phyloP scores from a whole-genome alignment of 371 early-diverging fungal genomes.

The Zychaea mexicana region DNA sequence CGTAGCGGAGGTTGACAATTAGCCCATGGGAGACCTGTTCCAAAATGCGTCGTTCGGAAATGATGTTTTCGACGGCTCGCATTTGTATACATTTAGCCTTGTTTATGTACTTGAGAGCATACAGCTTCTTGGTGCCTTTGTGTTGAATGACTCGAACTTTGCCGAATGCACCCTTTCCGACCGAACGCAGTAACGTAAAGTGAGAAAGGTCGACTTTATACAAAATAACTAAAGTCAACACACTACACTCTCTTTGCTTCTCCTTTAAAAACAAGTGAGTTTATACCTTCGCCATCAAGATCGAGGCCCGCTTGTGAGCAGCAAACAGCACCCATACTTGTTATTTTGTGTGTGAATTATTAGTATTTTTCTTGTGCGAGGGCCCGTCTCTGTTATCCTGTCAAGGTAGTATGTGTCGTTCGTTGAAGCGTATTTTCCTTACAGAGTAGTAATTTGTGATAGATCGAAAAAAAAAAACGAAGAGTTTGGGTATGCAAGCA shows the following conservation, averaged over 20 bases:
- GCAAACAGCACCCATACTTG: slow-evolving; percentile 47
- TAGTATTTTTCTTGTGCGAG: background rate
- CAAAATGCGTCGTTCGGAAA: slow-evolving; percentile 56
- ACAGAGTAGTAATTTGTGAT: background rate
- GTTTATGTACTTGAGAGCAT: slow-evolving; percentile 61
- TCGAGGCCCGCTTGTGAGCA: slow-evolving; percentile 41
- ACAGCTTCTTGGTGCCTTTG: slow-evolving; percentile 57
- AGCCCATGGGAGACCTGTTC: slow-evolving; percentile 48
- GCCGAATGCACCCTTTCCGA: slow-evolving; percentile 76
- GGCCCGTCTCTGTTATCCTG: no score
- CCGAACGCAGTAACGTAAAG: slow-evolving; percentile 63
- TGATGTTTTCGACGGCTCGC: slow-evolving; percentile 56
- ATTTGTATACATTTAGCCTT: slow-evolving; percentile 56
- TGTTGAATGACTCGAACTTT: slow-evolving; percentile 86
- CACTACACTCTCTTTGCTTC: background rate
- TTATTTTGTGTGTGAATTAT: background rate
- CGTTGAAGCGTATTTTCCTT: background rate
- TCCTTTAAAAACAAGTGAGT: background rate
- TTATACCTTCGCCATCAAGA: slow-evolving; percentile 46
- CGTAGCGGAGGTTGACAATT: slow-evolving; percentile 69
- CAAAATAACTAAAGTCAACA: background rate
- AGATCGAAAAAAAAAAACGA: no score
- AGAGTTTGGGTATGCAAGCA: no score
- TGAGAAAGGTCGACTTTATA: slow-evolving; percentile 69
- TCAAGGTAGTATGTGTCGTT: no score